phyloP scores from a whole-genome alignment of 768 basidiomycete genomes.

The Tephrocybe sp. region DNA sequence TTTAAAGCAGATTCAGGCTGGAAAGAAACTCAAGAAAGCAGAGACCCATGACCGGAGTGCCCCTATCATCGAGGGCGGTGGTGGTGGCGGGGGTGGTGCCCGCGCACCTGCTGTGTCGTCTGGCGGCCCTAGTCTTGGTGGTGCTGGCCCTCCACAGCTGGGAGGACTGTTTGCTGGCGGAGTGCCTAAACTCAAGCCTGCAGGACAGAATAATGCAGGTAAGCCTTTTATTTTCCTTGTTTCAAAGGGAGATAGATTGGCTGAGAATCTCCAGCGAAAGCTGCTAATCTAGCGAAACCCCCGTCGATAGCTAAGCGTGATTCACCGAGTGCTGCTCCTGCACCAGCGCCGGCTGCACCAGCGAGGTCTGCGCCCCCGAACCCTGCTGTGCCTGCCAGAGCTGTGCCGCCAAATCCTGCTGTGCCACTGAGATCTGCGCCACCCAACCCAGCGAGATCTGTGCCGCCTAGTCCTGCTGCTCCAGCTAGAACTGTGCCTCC shows the following conservation, averaged over 20 bases:
- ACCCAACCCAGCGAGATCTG: too few species aligned
- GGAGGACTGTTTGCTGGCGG: slow-evolving; percentile 88
- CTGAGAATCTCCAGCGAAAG: slow-evolving; percentile 44
- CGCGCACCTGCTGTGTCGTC: slow-evolving; percentile 34
- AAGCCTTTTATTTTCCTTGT: slow-evolving; percentile 17
- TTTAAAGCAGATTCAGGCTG: slow-evolving; percentile 78
- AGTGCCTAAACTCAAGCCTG: slow-evolving; percentile 84
- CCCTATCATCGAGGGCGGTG: slow-evolving; percentile 53
- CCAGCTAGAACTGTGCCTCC: too few species aligned
- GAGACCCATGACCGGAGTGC: slow-evolving; percentile 81
- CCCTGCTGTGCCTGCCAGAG: slow-evolving; percentile 26
- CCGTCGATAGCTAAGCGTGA: slow-evolving; percentile 60
- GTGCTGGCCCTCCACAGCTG: slow-evolving; percentile 66
- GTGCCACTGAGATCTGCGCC: too few species aligned
- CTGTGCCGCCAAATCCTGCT: slow-evolving; percentile 1
- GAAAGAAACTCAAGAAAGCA: slow-evolving; percentile 78
- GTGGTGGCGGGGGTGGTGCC: slow-evolving; percentile 41
- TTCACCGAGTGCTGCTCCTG: not conserved
- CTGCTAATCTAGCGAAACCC: slow-evolving; percentile 61
- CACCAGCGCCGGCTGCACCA: not conserved
- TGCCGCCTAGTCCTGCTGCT: too few species aligned
- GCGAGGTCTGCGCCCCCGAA: not conserved
- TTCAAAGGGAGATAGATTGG: not conserved
- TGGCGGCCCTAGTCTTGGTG: slow-evolving; percentile 20
- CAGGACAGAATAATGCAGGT: slow-evolving; percentile 63